Evolutionary conservation across 176 grass and related monocot species (phyloP).

Genomic region (Oryza meyeriana): DNA sequence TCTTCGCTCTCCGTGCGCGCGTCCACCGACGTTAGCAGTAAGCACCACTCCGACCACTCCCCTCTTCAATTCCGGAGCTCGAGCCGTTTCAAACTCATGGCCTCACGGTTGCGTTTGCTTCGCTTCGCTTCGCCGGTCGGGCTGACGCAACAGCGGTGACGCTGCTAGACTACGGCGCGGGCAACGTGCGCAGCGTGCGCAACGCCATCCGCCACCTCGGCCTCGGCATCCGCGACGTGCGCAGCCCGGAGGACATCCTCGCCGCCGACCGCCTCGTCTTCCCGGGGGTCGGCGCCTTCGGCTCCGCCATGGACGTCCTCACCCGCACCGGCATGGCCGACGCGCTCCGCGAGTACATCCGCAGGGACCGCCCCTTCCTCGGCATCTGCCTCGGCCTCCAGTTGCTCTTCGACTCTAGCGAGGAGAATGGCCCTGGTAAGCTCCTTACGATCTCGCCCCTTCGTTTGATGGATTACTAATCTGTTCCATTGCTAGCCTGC

Average conservation of each 20-base stretch:
- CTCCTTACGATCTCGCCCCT: background rate
- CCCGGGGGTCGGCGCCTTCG: slow-evolving; percentile 90
- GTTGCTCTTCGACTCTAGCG: slow-evolving; percentile 86
- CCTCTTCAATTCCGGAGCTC: slow-evolving; percentile 22
- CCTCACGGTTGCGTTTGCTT: slow-evolving; percentile 16
- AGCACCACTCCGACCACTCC: slow-evolving; percentile 15
- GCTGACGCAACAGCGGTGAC: slow-evolving; percentile 54
- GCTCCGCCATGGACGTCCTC: slow-evolving; percentile 90
- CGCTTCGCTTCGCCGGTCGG: background rate
- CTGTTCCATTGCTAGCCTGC: background rate
- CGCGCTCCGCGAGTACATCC: slow-evolving; percentile 72
- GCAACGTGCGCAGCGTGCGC: slow-evolving; percentile 85
- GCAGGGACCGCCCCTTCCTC: slow-evolving; percentile 81
- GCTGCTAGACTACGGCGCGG: slow-evolving; percentile 87
- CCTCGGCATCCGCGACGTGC: slow-evolving; percentile 78
- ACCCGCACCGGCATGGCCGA: slow-evolving; percentile 78
- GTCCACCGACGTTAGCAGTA: slow-evolving; percentile 42
- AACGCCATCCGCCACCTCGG: slow-evolving; percentile 89
- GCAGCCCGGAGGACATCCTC: slow-evolving; percentile 87
- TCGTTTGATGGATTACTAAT: background rate
- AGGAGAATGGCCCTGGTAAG: slow-evolving; percentile 87
- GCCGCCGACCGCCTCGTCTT: slow-evolving; percentile 75
- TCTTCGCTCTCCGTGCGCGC: slow-evolving; percentile 41
- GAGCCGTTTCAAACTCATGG: background rate
- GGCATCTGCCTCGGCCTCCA: slow-evolving; percentile 97